Conservation (phyloP, 768 basidiomycete genomes). For the Tylopilus sp. region DNA sequence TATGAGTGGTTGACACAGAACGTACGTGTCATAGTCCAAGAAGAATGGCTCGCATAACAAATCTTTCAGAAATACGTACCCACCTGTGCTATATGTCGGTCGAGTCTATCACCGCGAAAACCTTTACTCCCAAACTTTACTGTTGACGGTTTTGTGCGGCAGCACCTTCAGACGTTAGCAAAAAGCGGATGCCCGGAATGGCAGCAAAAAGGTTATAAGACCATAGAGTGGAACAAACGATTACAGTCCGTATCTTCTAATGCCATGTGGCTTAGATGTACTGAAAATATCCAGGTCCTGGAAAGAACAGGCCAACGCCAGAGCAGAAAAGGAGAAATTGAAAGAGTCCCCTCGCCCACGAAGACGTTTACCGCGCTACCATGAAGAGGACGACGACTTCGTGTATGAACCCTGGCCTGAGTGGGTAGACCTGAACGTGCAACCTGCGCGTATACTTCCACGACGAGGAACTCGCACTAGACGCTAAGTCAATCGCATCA, state of each 20-base stretch:
- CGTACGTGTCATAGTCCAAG: constrained; percentile 31
- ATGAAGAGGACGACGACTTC: constrained; percentile 8
- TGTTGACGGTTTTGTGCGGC: constrained; percentile 58
- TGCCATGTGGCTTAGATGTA: neutral
- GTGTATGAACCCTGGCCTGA: neutral
- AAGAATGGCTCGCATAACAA: neutral
- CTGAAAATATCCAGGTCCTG: constrained; percentile 21
- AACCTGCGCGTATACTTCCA: constrained; percentile 2
- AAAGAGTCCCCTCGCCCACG: constrained; percentile 10
- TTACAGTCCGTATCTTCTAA: constrained; percentile 44
- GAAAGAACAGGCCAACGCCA: constrained; percentile 22
- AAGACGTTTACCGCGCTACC: constrained; percentile 13
- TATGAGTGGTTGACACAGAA: constrained; percentile 55
- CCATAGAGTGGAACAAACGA: constrained; percentile 50
- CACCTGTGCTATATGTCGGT: constrained; percentile 61
- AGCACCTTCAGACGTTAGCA: constrained; percentile 49
- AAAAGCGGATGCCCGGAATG: constrained; percentile 50
- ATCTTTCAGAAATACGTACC: constrained; percentile 37
- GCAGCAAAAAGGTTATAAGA: constrained; percentile 44
- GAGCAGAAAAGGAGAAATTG: constrained; percentile 17
- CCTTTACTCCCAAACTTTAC: constrained; percentile 65
- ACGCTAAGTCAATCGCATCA: constrained; percentile 4
- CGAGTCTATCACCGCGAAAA: constrained; percentile 33
- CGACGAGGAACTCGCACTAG: constrained; percentile 20
- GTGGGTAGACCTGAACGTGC: constrained; percentile 5